A percentile compares a stretch with the other conserved stretches of the same genome.
Conservation (phyloP, 2,329 filamentous ascomycete species). For the Balansia obtecta region DNA sequence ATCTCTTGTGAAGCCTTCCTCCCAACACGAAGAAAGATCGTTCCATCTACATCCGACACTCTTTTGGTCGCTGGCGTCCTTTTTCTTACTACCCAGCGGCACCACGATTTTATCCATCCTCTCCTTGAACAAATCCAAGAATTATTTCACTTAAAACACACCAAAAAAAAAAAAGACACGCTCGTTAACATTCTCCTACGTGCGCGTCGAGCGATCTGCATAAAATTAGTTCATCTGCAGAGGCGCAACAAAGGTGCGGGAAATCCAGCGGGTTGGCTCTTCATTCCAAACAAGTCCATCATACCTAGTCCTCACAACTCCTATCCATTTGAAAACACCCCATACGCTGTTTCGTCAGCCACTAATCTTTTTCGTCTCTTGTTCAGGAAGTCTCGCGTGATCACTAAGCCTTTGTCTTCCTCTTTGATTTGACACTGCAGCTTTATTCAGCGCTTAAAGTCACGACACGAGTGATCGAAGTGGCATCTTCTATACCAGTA, state of each 20-base stretch:
- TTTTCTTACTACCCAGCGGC: slow-evolving; percentile 20
- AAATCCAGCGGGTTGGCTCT: not conserved
- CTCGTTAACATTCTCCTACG: not conserved
- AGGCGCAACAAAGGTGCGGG: not conserved
- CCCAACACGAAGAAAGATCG: slow-evolving; percentile 24
- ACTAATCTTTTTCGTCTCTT: not conserved
- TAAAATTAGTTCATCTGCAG: not conserved
- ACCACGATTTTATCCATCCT: slow-evolving; percentile 18
- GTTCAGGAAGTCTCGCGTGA: not conserved
- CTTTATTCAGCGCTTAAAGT: not conserved
- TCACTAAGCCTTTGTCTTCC: not conserved
- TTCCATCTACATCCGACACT: slow-evolving; percentile 15
- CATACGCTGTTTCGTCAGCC: no score
- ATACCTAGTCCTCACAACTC: no score
- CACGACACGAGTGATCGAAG: not conserved
- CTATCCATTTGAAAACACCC: no score
- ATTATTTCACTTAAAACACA: not conserved
- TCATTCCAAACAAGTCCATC: no score
- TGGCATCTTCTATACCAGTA: not conserved
- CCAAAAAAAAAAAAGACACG: no score
- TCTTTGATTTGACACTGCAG: not conserved
- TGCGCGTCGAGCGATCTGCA: not conserved
- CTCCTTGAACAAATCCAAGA: not conserved
- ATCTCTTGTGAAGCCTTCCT: not conserved
- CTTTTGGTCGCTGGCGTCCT: slow-evolving; percentile 46